Conservation (phyloP, 1,284 basidiomycete genomes). For the Melampsora larici-populina region DNA sequence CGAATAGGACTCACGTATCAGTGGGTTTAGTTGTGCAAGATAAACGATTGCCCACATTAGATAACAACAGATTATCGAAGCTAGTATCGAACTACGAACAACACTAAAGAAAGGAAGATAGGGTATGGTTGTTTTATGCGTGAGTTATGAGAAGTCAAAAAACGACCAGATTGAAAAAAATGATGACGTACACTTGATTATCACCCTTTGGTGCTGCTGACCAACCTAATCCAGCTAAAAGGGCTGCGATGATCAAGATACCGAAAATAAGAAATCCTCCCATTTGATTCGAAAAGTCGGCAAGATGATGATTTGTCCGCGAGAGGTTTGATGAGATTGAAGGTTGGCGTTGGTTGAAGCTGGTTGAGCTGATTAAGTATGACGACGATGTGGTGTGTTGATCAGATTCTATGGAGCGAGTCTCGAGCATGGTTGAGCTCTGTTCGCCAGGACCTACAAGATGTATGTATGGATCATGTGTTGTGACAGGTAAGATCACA, state of each 20-base stretch:
- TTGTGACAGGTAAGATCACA: no score
- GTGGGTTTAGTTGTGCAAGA: constrained; percentile 81
- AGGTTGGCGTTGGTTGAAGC: no score
- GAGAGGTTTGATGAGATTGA: no score
- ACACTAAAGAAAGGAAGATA: constrained; percentile 62
- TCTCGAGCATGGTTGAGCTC: no score
- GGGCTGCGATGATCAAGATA: constrained; percentile 53
- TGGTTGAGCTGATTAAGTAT: no score
- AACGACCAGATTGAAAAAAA: background rate
- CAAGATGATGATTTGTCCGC: no score
- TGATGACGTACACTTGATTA: constrained; percentile 71
- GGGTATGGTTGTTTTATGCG: background rate
- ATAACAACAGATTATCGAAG: constrained; percentile 76
- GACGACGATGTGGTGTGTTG: no score
- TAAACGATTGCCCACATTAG: constrained; percentile 94
- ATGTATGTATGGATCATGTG: no score
- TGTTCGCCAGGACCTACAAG: no score
- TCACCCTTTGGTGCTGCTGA: constrained; percentile 75
- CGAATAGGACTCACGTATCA: constrained; percentile 64
- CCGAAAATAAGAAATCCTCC: constrained; percentile 36
- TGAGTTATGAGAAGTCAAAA: background rate
- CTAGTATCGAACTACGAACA: constrained; percentile 70
- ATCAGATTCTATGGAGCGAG: no score
- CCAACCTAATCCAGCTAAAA: constrained; percentile 66
- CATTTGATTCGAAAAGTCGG: background rate